Evolutionary conservation across 2,329 filamentous ascomycete species (phyloP).

Genomic region (Hypoxylon sp.): DNA sequence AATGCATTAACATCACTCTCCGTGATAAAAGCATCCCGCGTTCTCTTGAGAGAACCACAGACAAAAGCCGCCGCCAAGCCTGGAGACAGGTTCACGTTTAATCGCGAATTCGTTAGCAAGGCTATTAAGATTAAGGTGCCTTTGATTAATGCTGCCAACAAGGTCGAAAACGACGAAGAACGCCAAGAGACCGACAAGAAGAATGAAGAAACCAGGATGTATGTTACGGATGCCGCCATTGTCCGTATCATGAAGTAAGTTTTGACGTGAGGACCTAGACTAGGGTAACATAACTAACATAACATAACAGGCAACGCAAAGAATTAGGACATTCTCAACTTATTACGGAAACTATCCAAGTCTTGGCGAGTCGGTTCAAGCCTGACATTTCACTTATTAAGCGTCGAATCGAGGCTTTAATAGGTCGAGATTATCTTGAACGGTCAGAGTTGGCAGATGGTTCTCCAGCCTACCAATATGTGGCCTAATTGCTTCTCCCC

Average conservation of each 20-base stretch:
- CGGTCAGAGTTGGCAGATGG: constrained; percentile 80
- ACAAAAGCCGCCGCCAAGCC: constrained; percentile 79
- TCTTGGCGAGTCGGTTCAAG: constrained; percentile 78
- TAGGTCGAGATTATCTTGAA: constrained; percentile 83
- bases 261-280: neutral
- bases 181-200: constrained; percentile 80
- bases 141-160: constrained; percentile 84
- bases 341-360: constrained; percentile 78
- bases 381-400: constrained; percentile 85
- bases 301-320: constrained; percentile 75
- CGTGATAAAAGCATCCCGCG: constrained; percentile 81
- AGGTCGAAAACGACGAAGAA: constrained; percentile 82
- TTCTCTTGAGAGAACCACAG: constrained; percentile 85
- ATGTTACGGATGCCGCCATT: constrained; percentile 81
- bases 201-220: constrained; percentile 79
- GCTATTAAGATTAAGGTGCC: constrained; percentile 91
- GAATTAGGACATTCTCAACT: constrained; percentile 78
- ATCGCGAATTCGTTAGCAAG: constrained; percentile 84
- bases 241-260: constrained; percentile 90
- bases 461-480: constrained; percentile 77
- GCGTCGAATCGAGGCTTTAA: constrained; percentile 83
- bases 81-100: constrained; percentile 86
- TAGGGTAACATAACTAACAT: constrained; percentile 50
- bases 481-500: constrained; percentile 66
- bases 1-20: constrained; percentile 86